Evolutionary conservation across 352 stramenopile genomes (phyloP).

Genomic region (Thalassiosira sp.): DNA sequence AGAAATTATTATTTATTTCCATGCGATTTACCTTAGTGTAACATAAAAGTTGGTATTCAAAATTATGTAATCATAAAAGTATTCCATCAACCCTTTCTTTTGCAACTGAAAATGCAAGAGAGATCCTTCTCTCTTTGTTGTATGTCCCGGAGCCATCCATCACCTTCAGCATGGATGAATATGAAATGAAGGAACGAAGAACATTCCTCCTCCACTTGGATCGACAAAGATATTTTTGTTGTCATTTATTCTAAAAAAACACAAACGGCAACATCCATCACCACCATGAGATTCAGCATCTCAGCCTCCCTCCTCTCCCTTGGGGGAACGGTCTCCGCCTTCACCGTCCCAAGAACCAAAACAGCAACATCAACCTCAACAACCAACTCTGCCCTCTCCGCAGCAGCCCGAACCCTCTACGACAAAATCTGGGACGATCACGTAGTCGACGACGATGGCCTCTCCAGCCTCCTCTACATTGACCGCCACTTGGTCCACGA

Average conservation of each 20-base stretch:
- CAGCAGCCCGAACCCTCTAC: conserved; percentile 61
- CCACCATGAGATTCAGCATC: conserved; percentile 22
- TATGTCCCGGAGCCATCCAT: too few relatives aligned
- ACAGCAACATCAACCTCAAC: neutral
- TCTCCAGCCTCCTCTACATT: conserved; percentile 84
- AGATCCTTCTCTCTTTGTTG: too few relatives aligned
- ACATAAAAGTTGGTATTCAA: too few relatives aligned
- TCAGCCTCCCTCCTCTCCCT: neutral
- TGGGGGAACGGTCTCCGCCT: neutral
- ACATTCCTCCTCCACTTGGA: too few relatives aligned
- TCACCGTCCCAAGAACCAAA: neutral
- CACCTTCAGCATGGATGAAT: neutral
- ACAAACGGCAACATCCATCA: conserved; percentile 5
- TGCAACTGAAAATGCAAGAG: too few relatives aligned
- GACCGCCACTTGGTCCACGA: conserved; percentile 86
- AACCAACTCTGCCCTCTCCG: neutral
- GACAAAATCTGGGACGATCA: conserved; percentile 83
- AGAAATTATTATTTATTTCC: too few relatives aligned
- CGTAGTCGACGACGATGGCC: conserved; percentile 73
- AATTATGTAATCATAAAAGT: too few relatives aligned
- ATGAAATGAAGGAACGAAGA: too few relatives aligned
- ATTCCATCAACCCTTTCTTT: too few relatives aligned
- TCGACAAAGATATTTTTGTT: too few relatives aligned
- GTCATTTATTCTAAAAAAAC: neutral
- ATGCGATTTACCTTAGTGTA: too few relatives aligned